Evolutionary conservation across 2,329 filamentous ascomycete species (phyloP).

Genomic region (Pyricularia pennisetigena): DNA sequence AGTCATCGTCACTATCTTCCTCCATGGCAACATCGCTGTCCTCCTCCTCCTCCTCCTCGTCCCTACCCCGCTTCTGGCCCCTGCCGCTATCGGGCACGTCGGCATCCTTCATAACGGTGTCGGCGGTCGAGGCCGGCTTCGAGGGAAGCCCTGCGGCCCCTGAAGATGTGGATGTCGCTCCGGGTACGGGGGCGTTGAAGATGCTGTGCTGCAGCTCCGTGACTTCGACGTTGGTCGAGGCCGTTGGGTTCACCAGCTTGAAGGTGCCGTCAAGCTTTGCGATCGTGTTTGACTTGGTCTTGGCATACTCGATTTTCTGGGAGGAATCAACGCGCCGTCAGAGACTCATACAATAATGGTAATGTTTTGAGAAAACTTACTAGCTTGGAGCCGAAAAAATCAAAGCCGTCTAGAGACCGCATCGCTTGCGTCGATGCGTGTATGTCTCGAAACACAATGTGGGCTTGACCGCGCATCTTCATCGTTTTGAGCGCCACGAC

Average conservation of each 20-base stretch:
- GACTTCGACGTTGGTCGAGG: constrained; percentile 47
- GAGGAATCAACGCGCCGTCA: not conserved
- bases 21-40: constrained; percentile 55
- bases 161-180: constrained; percentile 30
- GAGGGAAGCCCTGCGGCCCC: constrained; percentile 29
- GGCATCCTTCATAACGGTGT: constrained; percentile 30
- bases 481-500: constrained; percentile 80
- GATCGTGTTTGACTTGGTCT: constrained; percentile 78
- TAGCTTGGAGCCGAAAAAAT: constrained; percentile 77
- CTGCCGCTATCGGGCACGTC: constrained; percentile 32
- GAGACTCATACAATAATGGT: constrained; percentile 2
- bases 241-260: constrained; percentile 50
- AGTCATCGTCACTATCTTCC: constrained; percentile 65
- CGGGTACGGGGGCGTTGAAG: constrained; percentile 58
- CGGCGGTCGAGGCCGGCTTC: constrained; percentile 37
- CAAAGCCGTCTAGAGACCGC: constrained; percentile 75
- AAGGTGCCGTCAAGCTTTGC: constrained; percentile 89
- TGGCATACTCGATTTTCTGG: constrained; percentile 85
- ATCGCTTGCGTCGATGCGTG: constrained; percentile 91
- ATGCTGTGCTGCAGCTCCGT: constrained; percentile 73
- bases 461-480: constrained; percentile 94
- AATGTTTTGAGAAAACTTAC: constrained; percentile 41
- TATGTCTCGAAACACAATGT: constrained; percentile 81
- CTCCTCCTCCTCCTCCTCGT: constrained; percentile 57
- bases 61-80: constrained; percentile 62